Evolutionary conservation across 805 yeast genomes (phyloP).

Genomic region (Candida nanaspora): DNA sequence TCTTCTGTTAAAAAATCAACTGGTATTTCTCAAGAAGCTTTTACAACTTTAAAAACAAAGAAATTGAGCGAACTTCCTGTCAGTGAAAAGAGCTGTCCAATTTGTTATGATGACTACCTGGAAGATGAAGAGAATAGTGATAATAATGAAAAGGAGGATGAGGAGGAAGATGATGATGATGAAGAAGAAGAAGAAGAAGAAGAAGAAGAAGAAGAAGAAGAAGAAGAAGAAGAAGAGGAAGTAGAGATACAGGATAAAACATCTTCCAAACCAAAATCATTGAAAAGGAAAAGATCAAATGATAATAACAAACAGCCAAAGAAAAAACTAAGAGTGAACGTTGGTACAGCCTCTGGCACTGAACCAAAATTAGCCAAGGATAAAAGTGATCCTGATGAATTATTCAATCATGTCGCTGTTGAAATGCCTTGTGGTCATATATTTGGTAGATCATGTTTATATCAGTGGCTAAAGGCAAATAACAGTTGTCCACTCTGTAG

Average conservation of each 20-base stretch:
- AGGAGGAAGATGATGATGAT: slow-evolving; percentile 4
- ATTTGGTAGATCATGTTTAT: slow-evolving; percentile 81
- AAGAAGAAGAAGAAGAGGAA: slow-evolving; percentile 12
- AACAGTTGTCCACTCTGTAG: slow-evolving; percentile 87
- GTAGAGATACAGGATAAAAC: slow-evolving; percentile 6
- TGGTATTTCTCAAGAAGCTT: slow-evolving; percentile 47
- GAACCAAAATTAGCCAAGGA: no score
- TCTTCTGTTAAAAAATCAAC: slow-evolving; percentile 39
- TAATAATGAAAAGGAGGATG: slow-evolving; percentile 4
- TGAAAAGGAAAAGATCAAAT: slow-evolving; percentile 8
- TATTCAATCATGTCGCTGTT: slow-evolving; percentile 54
- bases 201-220: slow-evolving; percentile 6
- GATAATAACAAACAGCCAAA: slow-evolving; percentile 1
- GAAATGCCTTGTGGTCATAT: slow-evolving; percentile 79
- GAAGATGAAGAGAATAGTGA: slow-evolving; percentile 15
- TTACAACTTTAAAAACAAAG: slow-evolving; percentile 40
- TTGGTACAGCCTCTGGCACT: no score
- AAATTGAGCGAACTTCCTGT: slow-evolving; percentile 21
- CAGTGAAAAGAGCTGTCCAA: slow-evolving; percentile 41
- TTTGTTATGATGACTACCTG: slow-evolving; percentile 53
- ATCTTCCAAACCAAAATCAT: background rate
- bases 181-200: slow-evolving; percentile 10
- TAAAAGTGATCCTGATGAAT: background rate
- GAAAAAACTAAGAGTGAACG: slow-evolving; percentile 3
- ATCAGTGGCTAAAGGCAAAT: slow-evolving; percentile 72